Percentiles rank a stretch among this genome's conserved stretches.
Conservation (phyloP, 176 grass and related monocot species). For the Avena insularis region DNA sequence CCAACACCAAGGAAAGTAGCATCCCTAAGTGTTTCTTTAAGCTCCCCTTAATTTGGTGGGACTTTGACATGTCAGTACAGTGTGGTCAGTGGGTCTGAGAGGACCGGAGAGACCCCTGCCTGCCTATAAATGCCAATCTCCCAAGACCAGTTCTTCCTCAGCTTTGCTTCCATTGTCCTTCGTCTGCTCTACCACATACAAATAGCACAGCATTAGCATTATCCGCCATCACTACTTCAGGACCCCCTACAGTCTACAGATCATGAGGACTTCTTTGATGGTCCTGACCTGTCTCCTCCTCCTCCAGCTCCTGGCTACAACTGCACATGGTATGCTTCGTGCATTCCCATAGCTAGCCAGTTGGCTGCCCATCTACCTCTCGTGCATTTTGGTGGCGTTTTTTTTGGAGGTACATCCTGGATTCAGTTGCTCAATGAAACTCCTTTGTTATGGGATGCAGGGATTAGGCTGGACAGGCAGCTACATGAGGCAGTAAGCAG, state of each 20-base stretch:
- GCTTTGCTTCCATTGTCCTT: constrained; percentile 33
- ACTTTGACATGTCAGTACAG: constrained; percentile 54
- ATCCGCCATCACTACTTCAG: not conserved
- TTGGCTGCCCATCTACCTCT: constrained; percentile 16
- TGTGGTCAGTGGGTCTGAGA: constrained; percentile 1
- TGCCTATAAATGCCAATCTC: constrained; percentile 45
- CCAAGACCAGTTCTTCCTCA: constrained; percentile 38
- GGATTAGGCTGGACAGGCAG: constrained; percentile 63
- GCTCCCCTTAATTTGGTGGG: constrained; percentile 27
- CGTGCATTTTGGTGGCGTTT: not conserved
- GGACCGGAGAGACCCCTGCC: constrained; percentile 27
- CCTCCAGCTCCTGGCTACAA: constrained; percentile 49
- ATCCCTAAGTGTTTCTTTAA: constrained; percentile 28
- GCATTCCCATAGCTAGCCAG: not conserved
- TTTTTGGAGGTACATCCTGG: not conserved
- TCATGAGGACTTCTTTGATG: constrained; percentile 58
- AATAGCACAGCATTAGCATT: constrained; percentile 31
- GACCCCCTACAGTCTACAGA: constrained; percentile 36
- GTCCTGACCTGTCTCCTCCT: constrained; percentile 56
- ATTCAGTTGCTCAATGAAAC: not conserved
- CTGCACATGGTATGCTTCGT: constrained; percentile 63
- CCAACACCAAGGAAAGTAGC: constrained; percentile 7
- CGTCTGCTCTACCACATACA: constrained; percentile 30
- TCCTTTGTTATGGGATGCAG: constrained; percentile 39
- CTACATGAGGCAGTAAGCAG: constrained; percentile 26